Percentiles rank a stretch among this genome's conserved stretches.
These are phyloP conservation scores for Fusarium sp. DNA, from an alignment of 2,329 filamentous ascomycete species.

Conservation along the genomic window DNA sequence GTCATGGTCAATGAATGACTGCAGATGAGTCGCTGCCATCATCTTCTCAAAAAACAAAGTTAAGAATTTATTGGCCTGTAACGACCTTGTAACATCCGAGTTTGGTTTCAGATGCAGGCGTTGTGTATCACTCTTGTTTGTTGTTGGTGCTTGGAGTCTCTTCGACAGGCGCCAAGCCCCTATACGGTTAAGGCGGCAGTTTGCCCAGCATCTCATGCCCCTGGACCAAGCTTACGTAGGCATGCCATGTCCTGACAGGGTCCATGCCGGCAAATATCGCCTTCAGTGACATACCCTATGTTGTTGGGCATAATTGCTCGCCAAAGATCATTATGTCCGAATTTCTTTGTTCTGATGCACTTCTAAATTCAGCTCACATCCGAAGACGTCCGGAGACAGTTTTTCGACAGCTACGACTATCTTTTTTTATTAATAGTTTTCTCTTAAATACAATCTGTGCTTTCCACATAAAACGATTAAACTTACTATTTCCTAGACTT, in stretches of 20 bases:
- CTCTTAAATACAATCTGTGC: no score
- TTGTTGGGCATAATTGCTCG: no score
- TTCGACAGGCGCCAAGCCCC: slow-evolving; percentile 8
- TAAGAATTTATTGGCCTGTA: neutral
- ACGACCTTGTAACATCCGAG: neutral
- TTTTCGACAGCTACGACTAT: no score
- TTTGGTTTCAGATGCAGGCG: neutral
- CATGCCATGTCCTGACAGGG: neutral
- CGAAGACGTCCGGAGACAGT: no score
- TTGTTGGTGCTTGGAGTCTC: neutral
- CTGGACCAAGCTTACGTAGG: neutral
- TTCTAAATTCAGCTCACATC: no score
- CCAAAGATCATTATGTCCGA: no score
- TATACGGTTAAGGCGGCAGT: slow-evolving; percentile 17
- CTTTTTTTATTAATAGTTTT: no score
- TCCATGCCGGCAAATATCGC: neutral
- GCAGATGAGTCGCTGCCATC: neutral
- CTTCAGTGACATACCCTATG: neutral
- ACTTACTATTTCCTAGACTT: no score
- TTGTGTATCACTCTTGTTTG: neutral
- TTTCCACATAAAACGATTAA: no score
- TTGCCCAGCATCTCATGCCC: neutral
- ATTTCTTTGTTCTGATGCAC: no score
- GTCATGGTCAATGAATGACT: neutral
- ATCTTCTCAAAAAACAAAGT: neutral